phyloP scores from a whole-genome alignment of 169 alveolate genomes.

The Eimeria zaria region DNA sequence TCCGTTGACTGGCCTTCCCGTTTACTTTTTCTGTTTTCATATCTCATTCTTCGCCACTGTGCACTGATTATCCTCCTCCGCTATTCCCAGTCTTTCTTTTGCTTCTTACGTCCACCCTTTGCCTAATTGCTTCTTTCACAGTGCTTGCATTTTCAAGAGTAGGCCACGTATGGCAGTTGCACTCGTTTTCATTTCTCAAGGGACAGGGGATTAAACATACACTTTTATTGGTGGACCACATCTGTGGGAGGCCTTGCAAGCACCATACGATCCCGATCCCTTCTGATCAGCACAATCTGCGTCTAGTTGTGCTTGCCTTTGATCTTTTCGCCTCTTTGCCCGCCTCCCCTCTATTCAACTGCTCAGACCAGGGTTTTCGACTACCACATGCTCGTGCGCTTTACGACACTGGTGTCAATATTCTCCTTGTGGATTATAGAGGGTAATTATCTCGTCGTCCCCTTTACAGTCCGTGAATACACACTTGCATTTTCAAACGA shows the following conservation, averaged over 20 bases:
- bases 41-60: not conserved
- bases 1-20: not conserved
- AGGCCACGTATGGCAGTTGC: not conserved
- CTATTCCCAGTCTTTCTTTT: not conserved
- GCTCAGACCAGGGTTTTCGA: not conserved
- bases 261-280: not conserved
- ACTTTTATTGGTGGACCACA: not conserved
- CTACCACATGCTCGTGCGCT: not conserved
- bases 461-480: not conserved
- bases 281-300: not conserved
- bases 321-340: not conserved
- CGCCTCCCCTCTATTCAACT: not conserved
- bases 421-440: slow-evolving; percentile 74
- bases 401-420: slow-evolving; percentile 4
- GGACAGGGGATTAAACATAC: not conserved
- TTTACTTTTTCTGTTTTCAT: not conserved
- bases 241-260: not conserved
- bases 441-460: slow-evolving; percentile 16
- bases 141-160: not conserved
- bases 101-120: not conserved
- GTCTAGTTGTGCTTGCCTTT: not conserved
- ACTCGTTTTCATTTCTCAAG: not conserved
- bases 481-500: not conserved
- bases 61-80: not conserved
- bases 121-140: not conserved